Evolutionary conservation across 306 rosid species (phyloP).

Genomic region (Elaeagnus macrophylla): DNA sequence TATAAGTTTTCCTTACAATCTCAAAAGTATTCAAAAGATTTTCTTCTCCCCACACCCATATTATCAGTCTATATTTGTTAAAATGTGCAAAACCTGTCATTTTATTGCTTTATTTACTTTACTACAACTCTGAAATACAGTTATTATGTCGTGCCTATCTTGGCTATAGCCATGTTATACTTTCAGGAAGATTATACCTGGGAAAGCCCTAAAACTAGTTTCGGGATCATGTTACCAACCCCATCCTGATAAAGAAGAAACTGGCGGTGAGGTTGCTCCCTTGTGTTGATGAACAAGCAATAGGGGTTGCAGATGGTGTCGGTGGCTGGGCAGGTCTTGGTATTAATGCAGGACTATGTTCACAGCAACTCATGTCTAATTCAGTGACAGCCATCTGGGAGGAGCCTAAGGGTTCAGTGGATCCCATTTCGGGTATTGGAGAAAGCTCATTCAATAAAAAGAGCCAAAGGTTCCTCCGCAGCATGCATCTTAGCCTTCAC

Average conservation of each 20-base stretch:
- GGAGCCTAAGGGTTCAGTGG: conserved; percentile 93
- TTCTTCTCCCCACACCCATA: too few relatives aligned
- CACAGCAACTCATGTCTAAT: conserved; percentile 88
- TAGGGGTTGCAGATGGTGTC: conserved; percentile 99
- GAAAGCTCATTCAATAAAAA: conserved; percentile 87
- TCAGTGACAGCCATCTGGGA: conserved; percentile 74
- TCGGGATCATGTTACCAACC: conserved; percentile 95
- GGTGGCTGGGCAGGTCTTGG: conserved; percentile 99
- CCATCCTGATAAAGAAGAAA: conserved; percentile 94
- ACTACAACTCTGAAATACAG: neutral
- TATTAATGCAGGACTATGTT: conserved; percentile 72
- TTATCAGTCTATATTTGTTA: too few relatives aligned
- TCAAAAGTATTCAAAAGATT: too few relatives aligned
- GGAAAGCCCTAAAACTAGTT: conserved; percentile 54
- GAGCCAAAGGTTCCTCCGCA: conserved; percentile 86
- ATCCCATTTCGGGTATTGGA: conserved; percentile 92
- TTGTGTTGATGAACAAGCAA: conserved; percentile 86
- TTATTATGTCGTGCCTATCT: neutral
- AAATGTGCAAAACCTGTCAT: too few relatives aligned
- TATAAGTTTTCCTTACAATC: too few relatives aligned
- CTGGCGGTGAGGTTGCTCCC: conserved; percentile 99
- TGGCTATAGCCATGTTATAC: neutral
- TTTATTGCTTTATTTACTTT: neutral
- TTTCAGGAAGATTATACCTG: conserved; percentile 52
- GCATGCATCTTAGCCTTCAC: conserved; percentile 95